Percentiles rank a stretch among this genome's conserved stretches.
Evolutionary conservation across 306 rosid species (phyloP).

Genomic region (Casuarina cunninghamiana): DNA sequence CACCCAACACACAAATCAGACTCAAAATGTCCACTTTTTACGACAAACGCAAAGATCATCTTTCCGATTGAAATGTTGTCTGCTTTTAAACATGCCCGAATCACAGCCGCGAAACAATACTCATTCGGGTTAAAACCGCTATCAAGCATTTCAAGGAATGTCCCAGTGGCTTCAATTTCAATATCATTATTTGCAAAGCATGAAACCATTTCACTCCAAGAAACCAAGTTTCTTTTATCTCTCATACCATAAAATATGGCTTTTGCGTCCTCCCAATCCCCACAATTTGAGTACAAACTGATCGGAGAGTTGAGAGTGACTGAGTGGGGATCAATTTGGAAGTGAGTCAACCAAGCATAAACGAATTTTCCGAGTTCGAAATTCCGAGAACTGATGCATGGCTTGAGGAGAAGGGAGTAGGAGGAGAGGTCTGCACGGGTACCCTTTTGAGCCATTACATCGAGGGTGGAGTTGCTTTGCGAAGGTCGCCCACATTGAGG

Average conservation of each 20-base stretch:
- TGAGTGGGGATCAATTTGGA: conserved; percentile 40
- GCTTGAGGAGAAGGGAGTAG: conserved; percentile 51
- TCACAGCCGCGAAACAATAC: too few relatives aligned
- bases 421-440: conserved; percentile 27
- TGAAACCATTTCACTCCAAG: conserved; percentile 54
- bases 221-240: conserved; percentile 40
- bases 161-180: conserved; percentile 33
- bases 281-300: conserved; percentile 57
- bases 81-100: too few relatives aligned
- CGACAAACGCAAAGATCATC: too few relatives aligned
- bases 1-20: too few relatives aligned
- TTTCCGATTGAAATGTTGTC: too few relatives aligned
- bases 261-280: conserved; percentile 35
- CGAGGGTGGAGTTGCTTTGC: conserved; percentile 36
- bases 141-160: conserved; percentile 43
- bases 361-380: conserved; percentile 46
- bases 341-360: conserved; percentile 38
- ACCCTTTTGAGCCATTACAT: conserved; percentile 3
- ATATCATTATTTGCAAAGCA: conserved; percentile 49
- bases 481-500: conserved; percentile 40
- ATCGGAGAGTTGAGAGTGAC: conserved; percentile 54
- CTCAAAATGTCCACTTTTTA: too few relatives aligned
- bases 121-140: too few relatives aligned
- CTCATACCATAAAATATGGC: conserved; percentile 40
- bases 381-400: conserved; percentile 46